Evolutionary conservation across 1,139 yeast species (phyloP).

Genomic region (Geotrichum histeridarum): DNA sequence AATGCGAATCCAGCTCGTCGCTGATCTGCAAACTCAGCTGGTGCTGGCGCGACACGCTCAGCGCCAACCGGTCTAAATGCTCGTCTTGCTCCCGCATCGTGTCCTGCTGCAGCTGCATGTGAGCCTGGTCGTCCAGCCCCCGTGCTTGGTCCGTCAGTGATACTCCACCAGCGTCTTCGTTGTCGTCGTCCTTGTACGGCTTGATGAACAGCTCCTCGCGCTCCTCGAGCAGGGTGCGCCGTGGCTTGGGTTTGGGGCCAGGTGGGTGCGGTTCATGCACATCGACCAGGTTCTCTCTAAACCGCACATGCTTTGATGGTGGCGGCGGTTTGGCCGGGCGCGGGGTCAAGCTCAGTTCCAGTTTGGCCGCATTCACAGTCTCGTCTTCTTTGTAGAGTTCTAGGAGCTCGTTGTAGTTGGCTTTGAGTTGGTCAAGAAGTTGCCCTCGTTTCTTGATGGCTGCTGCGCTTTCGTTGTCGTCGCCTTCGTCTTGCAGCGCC

Average conservation of each 20-base stretch:
- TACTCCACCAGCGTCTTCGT: constrained; percentile 24
- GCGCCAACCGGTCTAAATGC: constrained; percentile 53
- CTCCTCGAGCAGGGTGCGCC: constrained; percentile 22
- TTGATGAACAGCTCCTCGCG: constrained; percentile 31
- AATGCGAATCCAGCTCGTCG: constrained; percentile 62
- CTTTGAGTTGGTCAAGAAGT: constrained; percentile 4
- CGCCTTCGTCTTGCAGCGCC: constrained; percentile 30
- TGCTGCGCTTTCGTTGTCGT: constrained; percentile 5
- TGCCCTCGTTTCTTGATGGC: constrained; percentile 7
- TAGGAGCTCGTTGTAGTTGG: constrained; percentile 11
- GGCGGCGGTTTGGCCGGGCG: constrained; percentile 7
- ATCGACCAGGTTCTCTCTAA: constrained; percentile 44
- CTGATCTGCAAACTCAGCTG: constrained; percentile 60
- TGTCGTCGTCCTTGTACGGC: constrained; percentile 46
- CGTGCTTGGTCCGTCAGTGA: constrained; percentile 22
- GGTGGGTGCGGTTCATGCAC: constrained; percentile 20
- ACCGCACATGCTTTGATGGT: constrained; percentile 48
- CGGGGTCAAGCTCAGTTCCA: constrained; percentile 1
- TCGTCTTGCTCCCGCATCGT: constrained; percentile 57
- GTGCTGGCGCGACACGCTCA: constrained; percentile 60
- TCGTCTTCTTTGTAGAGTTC: constrained; percentile 5
- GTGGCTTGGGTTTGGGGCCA: constrained; percentile 24
- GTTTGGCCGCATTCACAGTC: neutral
- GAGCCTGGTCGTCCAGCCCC: constrained; percentile 23
- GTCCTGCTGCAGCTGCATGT: constrained; percentile 67